A percentile compares a stretch with the other conserved stretches of the same genome.
Evolutionary conservation across 352 stramenopile species (phyloP).

Genomic region (Phytophthora idaei): DNA sequence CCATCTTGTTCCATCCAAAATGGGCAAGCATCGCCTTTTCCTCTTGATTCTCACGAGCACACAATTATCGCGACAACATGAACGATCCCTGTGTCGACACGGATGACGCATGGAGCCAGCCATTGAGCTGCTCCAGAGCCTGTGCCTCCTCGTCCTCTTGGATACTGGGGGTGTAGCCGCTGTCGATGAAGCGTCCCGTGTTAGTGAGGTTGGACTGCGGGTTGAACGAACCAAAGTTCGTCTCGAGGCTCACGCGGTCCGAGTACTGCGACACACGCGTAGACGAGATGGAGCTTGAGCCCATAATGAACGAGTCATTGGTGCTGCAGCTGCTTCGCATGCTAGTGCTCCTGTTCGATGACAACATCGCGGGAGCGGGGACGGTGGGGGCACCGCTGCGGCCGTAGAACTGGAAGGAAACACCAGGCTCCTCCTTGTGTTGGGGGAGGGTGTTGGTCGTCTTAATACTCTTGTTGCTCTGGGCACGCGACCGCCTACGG

Average conservation of each 20-base stretch:
- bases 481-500: constrained; percentile 22
- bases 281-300: constrained; percentile 53
- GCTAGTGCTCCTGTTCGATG: constrained; percentile 32
- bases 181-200: constrained; percentile 45
- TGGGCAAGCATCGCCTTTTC: constrained; percentile 20
- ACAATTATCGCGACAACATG: constrained; percentile 40
- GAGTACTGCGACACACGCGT: constrained; percentile 50
- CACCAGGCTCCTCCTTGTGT: constrained; percentile 41
- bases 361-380: constrained; percentile 14
- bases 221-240: constrained; percentile 77
- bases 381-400: constrained; percentile 29
- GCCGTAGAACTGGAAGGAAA: constrained; percentile 75
- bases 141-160: constrained; percentile 72
- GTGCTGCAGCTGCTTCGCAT: constrained; percentile 43
- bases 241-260: constrained; percentile 77
- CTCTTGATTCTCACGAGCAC: constrained; percentile 8
- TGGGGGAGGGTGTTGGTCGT: constrained; percentile 14
- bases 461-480: constrained; percentile 30
- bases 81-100: constrained; percentile 69
- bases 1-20: constrained; percentile 44
- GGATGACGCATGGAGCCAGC: constrained; percentile 67
- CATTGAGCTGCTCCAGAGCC: constrained; percentile 60
- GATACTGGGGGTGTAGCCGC: constrained; percentile 62
- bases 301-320: constrained; percentile 63
- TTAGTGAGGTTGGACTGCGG: constrained; percentile 37